Conservation (phyloP, 2,329 filamentous ascomycete species). For the Ceratocystis ficicola region DNA sequence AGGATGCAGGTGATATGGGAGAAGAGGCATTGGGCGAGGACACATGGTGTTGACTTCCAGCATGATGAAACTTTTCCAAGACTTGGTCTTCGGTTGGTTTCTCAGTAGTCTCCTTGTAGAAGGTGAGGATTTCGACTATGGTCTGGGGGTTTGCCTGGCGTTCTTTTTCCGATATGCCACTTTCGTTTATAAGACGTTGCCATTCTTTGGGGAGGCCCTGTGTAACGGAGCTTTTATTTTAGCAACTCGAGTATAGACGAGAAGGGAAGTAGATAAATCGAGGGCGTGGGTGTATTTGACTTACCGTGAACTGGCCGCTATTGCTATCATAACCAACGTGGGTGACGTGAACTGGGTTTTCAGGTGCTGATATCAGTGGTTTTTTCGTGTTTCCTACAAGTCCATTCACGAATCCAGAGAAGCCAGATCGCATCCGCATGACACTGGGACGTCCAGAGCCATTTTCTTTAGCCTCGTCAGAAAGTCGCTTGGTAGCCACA, state of each 20-base stretch:
- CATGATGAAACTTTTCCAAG: conserved; percentile 93
- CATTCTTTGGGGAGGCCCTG: conserved; percentile 94
- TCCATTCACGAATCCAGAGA: conserved; percentile 78
- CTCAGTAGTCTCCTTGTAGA: conserved; percentile 91
- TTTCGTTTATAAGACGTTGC: conserved; percentile 90
- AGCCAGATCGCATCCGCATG: conserved; percentile 73
- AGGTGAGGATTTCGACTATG: conserved; percentile 88
- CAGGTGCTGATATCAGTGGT: conserved; percentile 89
- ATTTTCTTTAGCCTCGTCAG: conserved; percentile 48
- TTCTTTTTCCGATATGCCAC: conserved; percentile 90
- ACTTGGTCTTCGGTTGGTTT: conserved; percentile 69
- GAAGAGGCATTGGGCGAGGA: conserved; percentile 32
- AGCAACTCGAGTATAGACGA: background rate
- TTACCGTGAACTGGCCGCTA: conserved; percentile 89
- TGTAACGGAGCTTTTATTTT: background rate
- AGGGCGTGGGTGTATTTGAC: conserved; percentile 27
- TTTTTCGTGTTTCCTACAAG: conserved; percentile 74
- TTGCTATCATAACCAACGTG: conserved; percentile 95
- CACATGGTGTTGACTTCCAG: conserved; percentile 36
- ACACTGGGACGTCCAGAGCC: conserved; percentile 35
- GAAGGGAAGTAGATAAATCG: background rate
- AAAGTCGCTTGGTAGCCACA: conserved; percentile 57
- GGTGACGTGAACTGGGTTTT: conserved; percentile 95
- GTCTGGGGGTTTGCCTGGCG: conserved; percentile 91
- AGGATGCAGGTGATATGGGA: conserved; percentile 35